Evolutionary conservation across 1,284 basidiomycete genomes (phyloP).

Genomic region (Pseudozyma tsukubaensis): DNA sequence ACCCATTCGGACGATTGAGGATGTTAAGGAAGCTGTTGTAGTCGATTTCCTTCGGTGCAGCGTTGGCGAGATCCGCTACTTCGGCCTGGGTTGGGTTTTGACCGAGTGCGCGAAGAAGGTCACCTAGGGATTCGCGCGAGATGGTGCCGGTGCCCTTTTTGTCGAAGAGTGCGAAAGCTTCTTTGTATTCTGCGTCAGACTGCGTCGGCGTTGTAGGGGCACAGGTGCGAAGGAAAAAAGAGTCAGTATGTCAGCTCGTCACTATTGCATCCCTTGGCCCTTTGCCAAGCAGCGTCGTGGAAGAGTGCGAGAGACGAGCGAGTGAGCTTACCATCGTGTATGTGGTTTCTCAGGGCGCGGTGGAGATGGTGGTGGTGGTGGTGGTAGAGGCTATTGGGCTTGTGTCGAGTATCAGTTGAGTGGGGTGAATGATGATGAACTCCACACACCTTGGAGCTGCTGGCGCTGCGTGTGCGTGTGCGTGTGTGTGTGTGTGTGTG

Average conservation of each 20-base stretch:
- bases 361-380: conserved; percentile 2
- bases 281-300: neutral
- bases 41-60: conserved; percentile 80
- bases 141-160: conserved; percentile 93
- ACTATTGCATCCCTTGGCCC: neutral
- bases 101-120: conserved; percentile 91
- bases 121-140: conserved; percentile 88
- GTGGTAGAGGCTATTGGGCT: neutral
- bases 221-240: neutral
- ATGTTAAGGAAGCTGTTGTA: conserved; percentile 81
- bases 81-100: conserved; percentile 99
- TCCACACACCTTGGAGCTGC: neutral
- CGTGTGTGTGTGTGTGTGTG: neutral
- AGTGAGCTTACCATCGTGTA: conserved; percentile 16
- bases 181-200: conserved; percentile 74
- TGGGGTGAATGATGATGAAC: conserved; percentile 3
- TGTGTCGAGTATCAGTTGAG: no score
- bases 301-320: no score
- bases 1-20: conserved; percentile 92
- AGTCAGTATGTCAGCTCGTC: neutral
- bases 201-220: conserved; percentile 5
- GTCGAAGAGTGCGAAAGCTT: conserved; percentile 97
- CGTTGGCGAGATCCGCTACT: conserved; percentile 82
- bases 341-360: neutral
- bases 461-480: no score